phyloP scores from a whole-genome alignment of 257 asterid genomes.

The Handroanthus guayacan region DNA sequence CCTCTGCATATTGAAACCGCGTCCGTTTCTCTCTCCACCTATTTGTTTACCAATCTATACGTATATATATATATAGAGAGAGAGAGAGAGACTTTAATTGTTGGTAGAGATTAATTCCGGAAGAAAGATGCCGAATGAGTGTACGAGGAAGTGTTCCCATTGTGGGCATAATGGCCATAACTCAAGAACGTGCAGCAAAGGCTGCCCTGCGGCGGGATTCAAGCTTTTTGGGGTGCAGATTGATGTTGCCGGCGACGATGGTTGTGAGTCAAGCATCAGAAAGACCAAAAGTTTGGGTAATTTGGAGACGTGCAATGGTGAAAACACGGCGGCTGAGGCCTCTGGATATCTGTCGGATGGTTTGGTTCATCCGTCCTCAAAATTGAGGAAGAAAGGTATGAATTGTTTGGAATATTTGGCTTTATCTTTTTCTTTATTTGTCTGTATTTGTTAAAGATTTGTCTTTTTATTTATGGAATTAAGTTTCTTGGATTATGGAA shows the following conservation, averaged over 20 bases:
- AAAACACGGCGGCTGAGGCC: slow-evolving; percentile 24
- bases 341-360: slow-evolving; percentile 60
- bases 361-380: slow-evolving; percentile 34
- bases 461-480: not conserved
- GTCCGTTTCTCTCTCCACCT: slow-evolving; percentile 11
- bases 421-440: not conserved
- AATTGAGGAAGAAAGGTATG: slow-evolving; percentile 50
- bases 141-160: slow-evolving; percentile 40
- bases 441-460: not conserved
- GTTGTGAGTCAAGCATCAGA: slow-evolving; percentile 37
- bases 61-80: slow-evolving; percentile 9
- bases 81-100: not conserved
- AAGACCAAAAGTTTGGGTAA: slow-evolving; percentile 56
- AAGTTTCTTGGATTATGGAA: not conserved
- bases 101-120: not conserved
- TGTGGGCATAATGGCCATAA: slow-evolving; percentile 49
- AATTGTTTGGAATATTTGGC: not conserved
- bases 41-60: not conserved
- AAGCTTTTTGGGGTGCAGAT: slow-evolving; percentile 69
- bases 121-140: slow-evolving; percentile 40
- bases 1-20: not conserved
- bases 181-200: slow-evolving; percentile 40
- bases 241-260: slow-evolving; percentile 22
- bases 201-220: slow-evolving; percentile 35
- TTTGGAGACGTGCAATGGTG: slow-evolving; percentile 36